Base-by-base conservation (phyloP, 2,329 filamentous ascomycete genomes). In the Didymella segeticola region DNA sequence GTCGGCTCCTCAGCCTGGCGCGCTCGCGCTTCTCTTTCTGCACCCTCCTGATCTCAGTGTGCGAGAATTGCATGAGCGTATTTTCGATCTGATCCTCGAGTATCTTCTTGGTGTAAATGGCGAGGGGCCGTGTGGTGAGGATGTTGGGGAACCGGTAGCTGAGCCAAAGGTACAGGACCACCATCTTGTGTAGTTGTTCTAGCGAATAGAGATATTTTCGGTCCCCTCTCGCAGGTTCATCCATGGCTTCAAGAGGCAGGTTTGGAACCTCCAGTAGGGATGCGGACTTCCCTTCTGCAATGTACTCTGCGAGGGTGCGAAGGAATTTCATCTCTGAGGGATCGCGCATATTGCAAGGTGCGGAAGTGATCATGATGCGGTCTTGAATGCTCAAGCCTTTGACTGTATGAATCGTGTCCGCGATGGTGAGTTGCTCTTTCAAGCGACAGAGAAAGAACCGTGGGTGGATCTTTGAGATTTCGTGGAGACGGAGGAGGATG, bases 101-200 rank as follows among this genome's bases (percentile, higher is more conserved):
- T 43, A 96, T 72, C 6, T 77, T 75, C 69, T 96, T 96, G 42
- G 91, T 85, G 69, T 96, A 87, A 60, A 90, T 88, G 0, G 91
- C 92, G 36, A 96, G 80, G 0, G 80, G 79, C 64, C 93, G 85
- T 60, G 88, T 90, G 5, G 79, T 83, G 73, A 97, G 96, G 43
- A 96, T 82, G 42, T 90, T 90, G 3, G 86, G 82, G 73, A 93
- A 96, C 6, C 93, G 88, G 75, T 93, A 98, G 64, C 90, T 93
- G 14, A 99, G 81, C 95, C 95, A 99, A 2, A 96, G 82, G 70
- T 98, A 99, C 39, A 93, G 78, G 37, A 93, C 91, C 30, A 99
- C 79, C 23, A 86, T 81, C 66, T 90, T 90, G 77, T 99, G 95
- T 14, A 99, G 80, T 3, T 78, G 73, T 72, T 99, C 95, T 17